Percentiles rank a stretch among this genome's conserved stretches.
Conservation (phyloP, 441 rosid species). For the Arabidopsis lyrata region DNA sequence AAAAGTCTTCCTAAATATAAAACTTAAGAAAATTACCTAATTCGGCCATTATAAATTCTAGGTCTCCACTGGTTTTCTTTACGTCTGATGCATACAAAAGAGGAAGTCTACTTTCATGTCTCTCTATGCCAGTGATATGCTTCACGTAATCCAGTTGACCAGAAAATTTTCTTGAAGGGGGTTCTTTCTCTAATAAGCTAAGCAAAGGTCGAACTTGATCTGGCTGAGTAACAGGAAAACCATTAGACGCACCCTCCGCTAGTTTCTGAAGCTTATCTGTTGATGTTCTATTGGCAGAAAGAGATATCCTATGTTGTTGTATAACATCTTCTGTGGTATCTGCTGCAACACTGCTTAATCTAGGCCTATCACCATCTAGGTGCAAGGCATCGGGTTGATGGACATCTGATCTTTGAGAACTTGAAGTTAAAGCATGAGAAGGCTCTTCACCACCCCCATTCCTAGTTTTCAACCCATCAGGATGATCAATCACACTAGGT, state of each 20-base stretch:
- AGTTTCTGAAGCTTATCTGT: conserved; percentile 78
- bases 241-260: conserved; percentile 67
- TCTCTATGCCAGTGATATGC: conserved; percentile 81
- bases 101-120: conserved; percentile 88
- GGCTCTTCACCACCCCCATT: conserved; percentile 58
- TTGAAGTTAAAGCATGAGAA: conserved; percentile 69
- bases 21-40: conserved; percentile 52
- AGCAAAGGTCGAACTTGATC: conserved; percentile 97
- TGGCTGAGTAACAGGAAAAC: conserved; percentile 64
- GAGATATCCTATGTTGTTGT: conserved; percentile 56
- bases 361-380: conserved; percentile 70
- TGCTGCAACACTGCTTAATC: conserved; percentile 57
- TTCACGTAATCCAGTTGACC: conserved; percentile 88
- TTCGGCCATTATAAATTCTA: conserved; percentile 85
- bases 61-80: conserved; percentile 87
- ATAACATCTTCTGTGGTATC: conserved; percentile 67
- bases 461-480: conserved; percentile 63
- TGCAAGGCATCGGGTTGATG: conserved; percentile 63
- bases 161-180: conserved; percentile 82
- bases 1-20: conserved; percentile 8
- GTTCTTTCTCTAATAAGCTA: conserved; percentile 97
- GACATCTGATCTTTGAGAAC: conserved; percentile 68
- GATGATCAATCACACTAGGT: conserved; percentile 58
- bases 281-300: conserved; percentile 63
- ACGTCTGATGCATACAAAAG: conserved; percentile 80